phyloP scores from a whole-genome alignment of 371 early-diverging fungal species.

The Mortierella sp. region DNA sequence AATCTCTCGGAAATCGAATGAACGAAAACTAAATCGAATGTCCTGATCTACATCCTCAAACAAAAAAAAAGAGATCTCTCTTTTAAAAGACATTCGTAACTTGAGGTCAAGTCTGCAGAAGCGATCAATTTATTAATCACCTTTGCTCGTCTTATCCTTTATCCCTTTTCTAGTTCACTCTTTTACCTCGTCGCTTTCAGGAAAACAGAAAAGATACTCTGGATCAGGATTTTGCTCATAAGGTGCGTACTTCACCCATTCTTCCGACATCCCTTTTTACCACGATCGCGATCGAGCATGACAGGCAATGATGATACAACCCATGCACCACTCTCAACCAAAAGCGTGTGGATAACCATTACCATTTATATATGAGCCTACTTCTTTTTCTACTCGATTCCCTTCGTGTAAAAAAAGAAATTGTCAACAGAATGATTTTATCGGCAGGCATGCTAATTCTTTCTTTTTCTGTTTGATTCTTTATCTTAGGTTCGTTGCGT shows the following conservation, averaged over 20 bases:
- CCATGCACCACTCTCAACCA: conserved; percentile 61
- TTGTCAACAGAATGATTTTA: background rate
- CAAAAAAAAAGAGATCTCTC: conserved; percentile 2
- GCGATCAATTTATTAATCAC: background rate
- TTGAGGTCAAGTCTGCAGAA: background rate
- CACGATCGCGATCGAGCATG: background rate
- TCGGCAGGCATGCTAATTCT: conserved; percentile 34
- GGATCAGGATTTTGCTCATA: background rate
- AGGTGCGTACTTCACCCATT: conserved; percentile 23
- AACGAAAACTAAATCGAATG: conserved; percentile 58
- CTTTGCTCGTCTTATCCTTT: background rate
- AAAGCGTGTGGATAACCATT: conserved; percentile 60
- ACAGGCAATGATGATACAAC: conserved; percentile 55
- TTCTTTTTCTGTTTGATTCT: background rate
- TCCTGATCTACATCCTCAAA: conserved; percentile 42
- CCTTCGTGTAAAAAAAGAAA: background rate
- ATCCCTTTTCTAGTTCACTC: background rate
- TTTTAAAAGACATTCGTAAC: background rate
- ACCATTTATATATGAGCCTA: conserved; percentile 54
- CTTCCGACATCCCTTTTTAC: background rate
- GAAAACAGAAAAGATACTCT: too few relatives aligned
- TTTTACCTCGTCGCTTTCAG: background rate
- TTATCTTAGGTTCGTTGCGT: conserved; percentile 15
- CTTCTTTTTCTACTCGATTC: background rate
- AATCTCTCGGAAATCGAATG: conserved; percentile 60